phyloP scores from a whole-genome alignment of 164 flowering plant species.

The Echeveria elegans region DNA sequence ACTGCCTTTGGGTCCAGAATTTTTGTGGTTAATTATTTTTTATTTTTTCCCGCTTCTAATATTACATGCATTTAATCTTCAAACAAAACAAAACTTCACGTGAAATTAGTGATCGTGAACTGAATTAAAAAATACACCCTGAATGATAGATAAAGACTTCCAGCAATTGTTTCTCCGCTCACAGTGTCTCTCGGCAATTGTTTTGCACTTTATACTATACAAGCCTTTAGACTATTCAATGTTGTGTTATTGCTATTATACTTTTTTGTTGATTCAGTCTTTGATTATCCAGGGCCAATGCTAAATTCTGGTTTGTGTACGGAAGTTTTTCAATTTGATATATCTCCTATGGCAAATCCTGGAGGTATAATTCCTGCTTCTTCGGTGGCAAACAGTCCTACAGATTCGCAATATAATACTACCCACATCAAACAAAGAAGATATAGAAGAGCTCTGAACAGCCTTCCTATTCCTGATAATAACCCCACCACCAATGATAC shows the following conservation, averaged over 20 bases:
- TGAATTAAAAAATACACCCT: neutral
- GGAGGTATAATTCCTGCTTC: slow-evolving; percentile 57
- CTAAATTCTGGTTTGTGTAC: slow-evolving; percentile 88
- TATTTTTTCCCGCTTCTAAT: too few species aligned
- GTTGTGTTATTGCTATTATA: neutral
- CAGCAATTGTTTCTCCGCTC: neutral
- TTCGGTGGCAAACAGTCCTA: slow-evolving; percentile 29
- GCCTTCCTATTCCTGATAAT: slow-evolving; percentile 40
- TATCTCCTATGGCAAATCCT: slow-evolving; percentile 38
- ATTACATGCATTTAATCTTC: too few species aligned
- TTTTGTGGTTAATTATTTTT: too few species aligned
- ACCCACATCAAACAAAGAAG: slow-evolving; percentile 25
- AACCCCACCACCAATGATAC: slow-evolving; percentile 29
- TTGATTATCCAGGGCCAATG: slow-evolving; percentile 55
- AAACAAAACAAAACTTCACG: too few species aligned
- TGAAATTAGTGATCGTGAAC: too few species aligned
- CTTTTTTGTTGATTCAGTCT: neutral
- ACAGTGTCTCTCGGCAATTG: neutral
- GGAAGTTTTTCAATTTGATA: slow-evolving; percentile 85
- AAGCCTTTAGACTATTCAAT: neutral
- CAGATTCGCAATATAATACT: slow-evolving; percentile 20
- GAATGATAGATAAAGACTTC: neutral
- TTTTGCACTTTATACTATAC: neutral
- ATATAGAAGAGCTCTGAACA: slow-evolving; percentile 59
- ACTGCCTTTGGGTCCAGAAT: neutral